A percentile compares a stretch with the other conserved stretches of the same genome.
Evolutionary conservation across 805 yeast species (phyloP).

Genomic region (Ogataea paradorogensis): DNA sequence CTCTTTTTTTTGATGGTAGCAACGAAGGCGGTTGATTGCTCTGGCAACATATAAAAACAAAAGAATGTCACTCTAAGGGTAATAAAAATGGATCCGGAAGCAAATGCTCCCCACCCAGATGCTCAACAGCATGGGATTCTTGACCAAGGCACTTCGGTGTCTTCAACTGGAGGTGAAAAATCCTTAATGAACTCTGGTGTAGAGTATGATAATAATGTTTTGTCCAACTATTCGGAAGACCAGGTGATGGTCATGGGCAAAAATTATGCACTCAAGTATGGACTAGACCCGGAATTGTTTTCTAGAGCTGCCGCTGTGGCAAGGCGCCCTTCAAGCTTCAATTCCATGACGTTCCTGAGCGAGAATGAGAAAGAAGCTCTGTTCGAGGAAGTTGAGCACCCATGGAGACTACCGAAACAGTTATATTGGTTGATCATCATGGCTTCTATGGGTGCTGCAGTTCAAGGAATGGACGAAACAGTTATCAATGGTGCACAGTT

Average conservation of each 20-base stretch:
- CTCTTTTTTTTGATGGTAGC: constrained; percentile 2
- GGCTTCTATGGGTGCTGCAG: constrained; percentile 76
- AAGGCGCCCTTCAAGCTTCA: constrained; percentile 54
- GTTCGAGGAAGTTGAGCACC: constrained; percentile 43
- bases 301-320: constrained; percentile 68
- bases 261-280: constrained; percentile 56
- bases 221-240: constrained; percentile 55
- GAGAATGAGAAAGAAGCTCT: constrained; percentile 55
- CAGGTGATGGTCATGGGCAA: constrained; percentile 71
- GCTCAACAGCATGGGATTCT: neutral
- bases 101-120: neutral
- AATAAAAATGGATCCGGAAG: constrained; percentile 6
- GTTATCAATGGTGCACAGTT: constrained; percentile 72
- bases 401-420: constrained; percentile 44
- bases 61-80: neutral
- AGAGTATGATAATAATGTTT: constrained; percentile 40
- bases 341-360: constrained; percentile 51
- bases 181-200: constrained; percentile 3
- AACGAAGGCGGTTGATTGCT: constrained; percentile 1
- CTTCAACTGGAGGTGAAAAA: constrained; percentile 17
- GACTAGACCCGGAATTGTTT: constrained; percentile 56
- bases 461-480: constrained; percentile 78
- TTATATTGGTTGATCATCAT: constrained; percentile 56
- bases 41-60: neutral
- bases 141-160: constrained; percentile 6